Evolutionary conservation across 2,329 filamentous ascomycete species (phyloP), one percentile per base, ranked within the genome.

Genomic region (Hymenoscyphus salicellus): DNA sequence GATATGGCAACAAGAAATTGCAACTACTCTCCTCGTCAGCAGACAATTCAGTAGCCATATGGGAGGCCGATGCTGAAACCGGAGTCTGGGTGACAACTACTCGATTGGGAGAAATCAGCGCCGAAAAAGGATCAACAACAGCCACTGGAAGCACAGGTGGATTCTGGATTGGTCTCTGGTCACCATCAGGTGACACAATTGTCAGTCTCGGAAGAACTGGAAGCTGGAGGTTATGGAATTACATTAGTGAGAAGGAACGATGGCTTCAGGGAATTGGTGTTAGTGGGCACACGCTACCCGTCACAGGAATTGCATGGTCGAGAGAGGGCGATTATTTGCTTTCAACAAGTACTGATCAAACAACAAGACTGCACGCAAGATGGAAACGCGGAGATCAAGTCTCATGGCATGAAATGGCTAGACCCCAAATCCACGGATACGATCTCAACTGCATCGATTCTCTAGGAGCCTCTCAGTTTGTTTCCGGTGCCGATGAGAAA

Each of bases 391-490:
- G 69, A 43, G 33, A 77, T 76, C 72, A 74, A 2, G 73, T 71
- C 14, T 92, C 92, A 11, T 99, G 95, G 95, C 94, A 98, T 77
- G 95, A 99, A 77, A 93, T 98, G 81, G 90, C 93, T 0, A 84
- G 95, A 59, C 95, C 95, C 3, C 95, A 99, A 76, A 99, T 99
- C 69, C 95, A 99, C 76, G 95, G 95, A 43, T 99, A 99, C 76
- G 94, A 99, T 76, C 84, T 99, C 62, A 99, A 98, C 80, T 98
- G 95, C 76, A 88, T 98, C 68, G 90, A 93, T 73, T 85, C 88
- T 0, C 81, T 97, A 5, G 88, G 86, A 7, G 78, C 84, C 7
- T 83, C 86, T 7, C 89, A 89, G 70, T 99, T 99, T 75, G 89
- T 98, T 26, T 96, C 93, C 2, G 95, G 95, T 6, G 95, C 95